Evolutionary conservation across 768 basidiomycete species (phyloP).

Genomic region (Antrodiella citrinella): DNA sequence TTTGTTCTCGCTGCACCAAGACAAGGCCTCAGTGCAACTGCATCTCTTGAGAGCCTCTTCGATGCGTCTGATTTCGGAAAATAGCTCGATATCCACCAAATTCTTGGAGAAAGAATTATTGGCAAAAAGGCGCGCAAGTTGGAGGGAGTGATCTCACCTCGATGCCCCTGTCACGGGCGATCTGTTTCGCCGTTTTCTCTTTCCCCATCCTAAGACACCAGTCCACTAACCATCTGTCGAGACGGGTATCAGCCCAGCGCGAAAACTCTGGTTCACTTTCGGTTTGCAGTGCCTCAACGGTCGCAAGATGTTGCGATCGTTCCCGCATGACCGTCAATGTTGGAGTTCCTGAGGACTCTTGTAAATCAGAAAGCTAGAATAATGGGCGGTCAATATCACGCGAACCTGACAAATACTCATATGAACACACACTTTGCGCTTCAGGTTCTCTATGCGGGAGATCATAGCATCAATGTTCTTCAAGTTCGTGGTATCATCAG

Average conservation of each 20-base stretch:
- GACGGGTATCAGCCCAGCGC: constrained; percentile 70
- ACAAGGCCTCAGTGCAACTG: constrained; percentile 82
- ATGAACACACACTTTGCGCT: constrained; percentile 65
- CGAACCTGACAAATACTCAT: no score
- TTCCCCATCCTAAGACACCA: constrained; percentile 81
- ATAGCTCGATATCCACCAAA: constrained; percentile 86
- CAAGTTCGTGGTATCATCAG: constrained; percentile 48
- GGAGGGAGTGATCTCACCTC: constrained; percentile 42
- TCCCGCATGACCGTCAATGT: constrained; percentile 70
- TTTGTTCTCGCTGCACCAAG: constrained; percentile 97
- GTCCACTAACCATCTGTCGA: constrained; percentile 90
- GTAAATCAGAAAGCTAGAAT: constrained; percentile 45
- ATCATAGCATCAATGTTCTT: constrained; percentile 72
- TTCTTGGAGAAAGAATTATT: constrained; percentile 35
- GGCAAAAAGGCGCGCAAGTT: background rate
- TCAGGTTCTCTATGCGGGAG: constrained; percentile 65
- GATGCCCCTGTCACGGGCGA: constrained; percentile 72
- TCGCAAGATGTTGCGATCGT: constrained; percentile 63
- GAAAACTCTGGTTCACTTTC: constrained; percentile 50
- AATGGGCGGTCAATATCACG: no score
- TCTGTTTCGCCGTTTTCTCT: constrained; percentile 63
- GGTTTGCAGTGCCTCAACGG: constrained; percentile 48
- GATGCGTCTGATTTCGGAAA: constrained; percentile 82
- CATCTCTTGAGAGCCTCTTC: constrained; percentile 69
- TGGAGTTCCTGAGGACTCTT: constrained; percentile 37